Evolutionary conservation across 306 rosid genomes (phyloP).

Genomic region (Trichosanthes truncata): DNA sequence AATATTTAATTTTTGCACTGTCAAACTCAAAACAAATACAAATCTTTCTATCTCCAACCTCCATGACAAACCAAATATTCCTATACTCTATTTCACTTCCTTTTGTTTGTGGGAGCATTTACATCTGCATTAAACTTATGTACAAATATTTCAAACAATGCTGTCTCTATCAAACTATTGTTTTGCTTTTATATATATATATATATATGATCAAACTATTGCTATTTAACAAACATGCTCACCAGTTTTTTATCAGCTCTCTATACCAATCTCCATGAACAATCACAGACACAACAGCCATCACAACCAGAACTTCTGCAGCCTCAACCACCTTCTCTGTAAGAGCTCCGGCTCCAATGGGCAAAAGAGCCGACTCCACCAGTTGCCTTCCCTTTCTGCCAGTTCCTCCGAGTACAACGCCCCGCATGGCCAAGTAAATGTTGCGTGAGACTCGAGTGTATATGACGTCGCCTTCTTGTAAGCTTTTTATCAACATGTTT

Average conservation of each 20-base stretch:
- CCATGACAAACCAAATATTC: not conserved
- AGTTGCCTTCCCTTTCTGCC: constrained; percentile 20
- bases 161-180: not conserved
- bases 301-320: constrained; percentile 21
- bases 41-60: not conserved
- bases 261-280: constrained; percentile 30
- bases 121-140: not conserved
- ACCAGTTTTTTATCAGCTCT: constrained; percentile 15
- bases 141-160: not conserved
- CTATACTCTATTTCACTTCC: not conserved
- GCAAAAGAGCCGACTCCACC: constrained; percentile 19
- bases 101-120: not conserved
- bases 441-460: constrained; percentile 16
- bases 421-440: constrained; percentile 23
- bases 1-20: not conserved
- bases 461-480: constrained; percentile 19
- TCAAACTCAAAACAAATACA: not conserved
- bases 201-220: not conserved
- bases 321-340: constrained; percentile 15
- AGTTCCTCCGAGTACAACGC: constrained; percentile 23
- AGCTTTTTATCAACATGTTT: constrained; percentile 24
- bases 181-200: too few relatives aligned
- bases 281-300: constrained; percentile 19
- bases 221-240: not conserved
- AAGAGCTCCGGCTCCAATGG: constrained; percentile 17